A percentile compares a stretch with the other conserved stretches of the same genome.
phyloP scores from a whole-genome alignment of 306 rosid species.

The Rubus parviflorus region DNA sequence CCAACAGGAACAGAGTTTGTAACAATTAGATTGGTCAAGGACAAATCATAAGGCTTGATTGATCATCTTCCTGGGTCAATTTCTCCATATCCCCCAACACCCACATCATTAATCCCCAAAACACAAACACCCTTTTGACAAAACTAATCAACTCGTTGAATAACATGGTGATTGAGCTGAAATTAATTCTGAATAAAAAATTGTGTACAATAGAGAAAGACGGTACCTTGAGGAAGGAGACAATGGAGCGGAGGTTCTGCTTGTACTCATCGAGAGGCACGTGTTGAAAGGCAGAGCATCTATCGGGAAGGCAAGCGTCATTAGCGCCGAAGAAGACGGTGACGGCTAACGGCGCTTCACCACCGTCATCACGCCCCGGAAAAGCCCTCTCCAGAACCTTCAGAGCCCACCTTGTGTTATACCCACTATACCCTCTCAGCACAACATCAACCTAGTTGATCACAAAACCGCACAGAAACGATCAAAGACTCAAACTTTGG shows the following conservation, averaged over 20 bases:
- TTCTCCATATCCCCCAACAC: constrained; percentile 11
- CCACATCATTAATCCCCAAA: constrained; percentile 10
- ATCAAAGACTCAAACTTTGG: background rate
- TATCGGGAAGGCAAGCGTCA: constrained; percentile 72
- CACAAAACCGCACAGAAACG: background rate
- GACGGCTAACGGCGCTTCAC: constrained; percentile 48
- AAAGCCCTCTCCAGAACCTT: constrained; percentile 70
- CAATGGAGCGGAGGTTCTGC: constrained; percentile 57
- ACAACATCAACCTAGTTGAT: constrained; percentile 64
- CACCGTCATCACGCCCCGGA: constrained; percentile 33
- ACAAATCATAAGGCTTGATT: background rate
- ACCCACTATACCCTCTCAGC: constrained; percentile 82
- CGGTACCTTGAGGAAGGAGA: constrained; percentile 72
- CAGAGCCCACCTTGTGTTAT: constrained; percentile 80
- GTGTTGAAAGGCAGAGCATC: constrained; percentile 70
- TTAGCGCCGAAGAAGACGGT: constrained; percentile 92
- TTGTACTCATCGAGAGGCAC: constrained; percentile 72
- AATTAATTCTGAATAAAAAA: background rate
- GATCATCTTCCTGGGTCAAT: constrained; percentile 6
- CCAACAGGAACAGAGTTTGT: background rate
- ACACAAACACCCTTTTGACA: background rate
- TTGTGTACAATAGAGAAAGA: background rate
- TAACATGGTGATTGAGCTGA: background rate
- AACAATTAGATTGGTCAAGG: background rate
- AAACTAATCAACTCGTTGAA: background rate